A percentile compares a stretch with the other conserved stretches of the same genome.
Conservation (phyloP, 345 rosid species). For the Syzygium aqueum region DNA sequence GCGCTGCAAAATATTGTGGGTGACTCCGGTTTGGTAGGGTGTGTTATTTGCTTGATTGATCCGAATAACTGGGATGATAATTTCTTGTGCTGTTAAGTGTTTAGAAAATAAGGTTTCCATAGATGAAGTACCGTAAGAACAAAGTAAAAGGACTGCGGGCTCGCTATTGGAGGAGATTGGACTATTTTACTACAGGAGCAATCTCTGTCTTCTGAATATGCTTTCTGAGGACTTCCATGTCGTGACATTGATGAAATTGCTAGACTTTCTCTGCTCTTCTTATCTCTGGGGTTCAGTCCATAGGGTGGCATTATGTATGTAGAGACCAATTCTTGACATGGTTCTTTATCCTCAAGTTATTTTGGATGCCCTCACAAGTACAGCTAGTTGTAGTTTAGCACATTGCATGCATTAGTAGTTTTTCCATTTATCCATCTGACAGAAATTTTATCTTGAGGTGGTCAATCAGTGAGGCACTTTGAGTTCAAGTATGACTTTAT, state of each 20-base stretch:
- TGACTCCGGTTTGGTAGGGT: accelerated
- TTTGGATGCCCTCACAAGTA: neutral
- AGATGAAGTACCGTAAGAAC: neutral
- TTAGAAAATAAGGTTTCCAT: neutral
- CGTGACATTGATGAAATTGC: neutral
- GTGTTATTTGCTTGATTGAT: neutral
- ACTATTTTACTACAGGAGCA: neutral
- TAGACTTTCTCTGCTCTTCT: neutral
- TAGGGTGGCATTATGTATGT: neutral
- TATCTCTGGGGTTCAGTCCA: neutral
- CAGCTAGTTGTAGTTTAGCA: neutral
- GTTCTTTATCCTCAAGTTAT: neutral
- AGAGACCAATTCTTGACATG: neutral
- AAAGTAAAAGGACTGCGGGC: neutral
- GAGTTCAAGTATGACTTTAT: neutral
- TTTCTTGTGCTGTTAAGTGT: neutral
- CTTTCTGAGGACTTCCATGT: neutral
- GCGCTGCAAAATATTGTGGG: neutral
- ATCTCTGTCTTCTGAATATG: neutral
- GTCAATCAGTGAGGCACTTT: neutral
- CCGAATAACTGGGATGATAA: neutral
- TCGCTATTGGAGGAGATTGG: neutral
- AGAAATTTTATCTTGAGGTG: neutral
- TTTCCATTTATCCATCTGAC: neutral
- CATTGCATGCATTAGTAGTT: neutral